Base-by-base conservation (phyloP, 2,329 filamentous ascomycete genomes). In the Akanthomyces lecanii region DNA sequence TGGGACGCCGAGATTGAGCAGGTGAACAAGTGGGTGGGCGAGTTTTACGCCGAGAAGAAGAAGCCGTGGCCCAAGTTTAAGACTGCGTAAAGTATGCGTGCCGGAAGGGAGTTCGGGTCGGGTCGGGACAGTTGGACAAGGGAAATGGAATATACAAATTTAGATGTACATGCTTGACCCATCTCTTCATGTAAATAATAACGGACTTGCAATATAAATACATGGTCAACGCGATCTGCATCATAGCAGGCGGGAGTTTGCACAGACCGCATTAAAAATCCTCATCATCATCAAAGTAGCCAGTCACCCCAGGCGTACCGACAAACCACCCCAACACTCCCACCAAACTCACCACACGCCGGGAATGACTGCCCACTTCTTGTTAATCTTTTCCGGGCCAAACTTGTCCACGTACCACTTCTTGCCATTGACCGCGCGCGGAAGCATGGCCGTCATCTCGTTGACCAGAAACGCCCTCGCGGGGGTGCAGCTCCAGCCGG, bases 391-490 rank as follows among this genome's bases (percentile, higher is more conserved):
- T 55, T 96, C 89, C 77, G 88, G 86, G 12, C 94, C 94, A 82
- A 99, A 99, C 75, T 83, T 91, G 71, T 91, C 82, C 63, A 88
- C 79, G 75, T 99, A 99, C 95, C 95, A 99, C 70, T 82, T 80
- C 75, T 86, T 87, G 28, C 94, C 94, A 67, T 86, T 85, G 59
- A 95, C 78, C 18, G 95, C 93, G 70, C 95, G 82, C 12, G 95
- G 94, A 66, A 96, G 74, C 94, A 98, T 99, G 10, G 90, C 88
- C n/a, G 87, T 77, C 57, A 99, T 78, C 77, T 97, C 92, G 73
- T 97, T 98, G 54, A 96, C 67, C 51, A 97, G 70, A 72, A 98
- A 98, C 57, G 84, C 84, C 70, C 92, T 81, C 28, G 92, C 94
- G 0, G 95, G 94, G 54, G 85, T 78, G 71, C 88, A 91, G 5